Evolutionary conservation across 202 grass and related monocot species (phyloP).

Genomic region (Panicum virgatum): DNA sequence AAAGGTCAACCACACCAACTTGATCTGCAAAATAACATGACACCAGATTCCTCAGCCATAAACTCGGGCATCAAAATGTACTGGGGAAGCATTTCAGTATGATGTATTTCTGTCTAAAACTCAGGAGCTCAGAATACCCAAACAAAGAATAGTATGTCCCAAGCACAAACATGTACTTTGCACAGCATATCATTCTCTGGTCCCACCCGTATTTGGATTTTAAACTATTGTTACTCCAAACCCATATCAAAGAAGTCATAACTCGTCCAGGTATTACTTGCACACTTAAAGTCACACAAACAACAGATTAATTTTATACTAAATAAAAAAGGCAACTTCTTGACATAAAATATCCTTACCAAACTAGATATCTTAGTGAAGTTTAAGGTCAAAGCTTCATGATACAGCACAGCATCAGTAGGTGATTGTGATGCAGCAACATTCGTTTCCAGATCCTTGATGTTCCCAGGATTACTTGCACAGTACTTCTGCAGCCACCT

Average conservation of each 20-base stretch:
- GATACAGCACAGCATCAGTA: conserved; percentile 30
- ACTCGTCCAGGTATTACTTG: not conserved
- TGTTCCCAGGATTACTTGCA: conserved; percentile 14
- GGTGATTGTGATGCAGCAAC: conserved; percentile 39
- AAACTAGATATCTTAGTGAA: conserved; percentile 56
- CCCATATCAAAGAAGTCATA: not conserved
- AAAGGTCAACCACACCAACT: conserved; percentile 24
- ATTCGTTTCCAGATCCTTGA: conserved; percentile 14
- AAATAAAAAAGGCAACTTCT: not conserved
- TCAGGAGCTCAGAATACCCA: not conserved
- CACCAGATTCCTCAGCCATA: conserved; percentile 7
- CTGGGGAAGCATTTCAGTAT: not conserved
- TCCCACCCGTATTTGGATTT: not conserved
- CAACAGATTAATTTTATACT: not conserved
- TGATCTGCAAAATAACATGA: conserved; percentile 34
- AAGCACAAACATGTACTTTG: not conserved
- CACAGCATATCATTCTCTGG: not conserved
- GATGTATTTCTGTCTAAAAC: conserved; percentile 21
- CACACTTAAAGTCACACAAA: not conserved
- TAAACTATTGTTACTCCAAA: not conserved
- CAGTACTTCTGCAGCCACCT: conserved; percentile 83
- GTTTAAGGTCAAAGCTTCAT: conserved; percentile 38
- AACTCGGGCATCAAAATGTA: not conserved
- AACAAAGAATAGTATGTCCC: not conserved
- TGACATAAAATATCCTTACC: conserved; percentile 44